Base-by-base conservation (phyloP, 805 yeast species). In the Sungouiella thailandica region DNA sequence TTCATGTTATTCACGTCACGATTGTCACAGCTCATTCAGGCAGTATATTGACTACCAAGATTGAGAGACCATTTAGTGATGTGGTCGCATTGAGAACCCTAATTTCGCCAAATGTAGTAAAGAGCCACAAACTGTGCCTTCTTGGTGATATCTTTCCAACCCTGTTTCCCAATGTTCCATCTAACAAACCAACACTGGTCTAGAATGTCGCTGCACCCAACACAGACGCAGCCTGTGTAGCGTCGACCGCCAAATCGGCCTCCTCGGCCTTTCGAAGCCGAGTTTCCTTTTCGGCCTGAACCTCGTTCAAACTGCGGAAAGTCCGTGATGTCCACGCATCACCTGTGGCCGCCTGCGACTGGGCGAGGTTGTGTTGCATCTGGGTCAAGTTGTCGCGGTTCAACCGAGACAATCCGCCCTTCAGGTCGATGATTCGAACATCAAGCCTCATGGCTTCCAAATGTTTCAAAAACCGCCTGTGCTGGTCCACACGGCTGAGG, bases 401-500 rank as follows among this genome's bases (percentile, higher is more conserved):
- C 23, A 93, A 64, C 36, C 96, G 66, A 25, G 93, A 75, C 25
- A 93, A 70, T 0, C 95, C 95, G 15, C 95, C 95, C 17, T 70
- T 68, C 18, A 73, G 72, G 57, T 85, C 95, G 4, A 83, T 84
- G 7, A 76, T 70, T 35, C 95, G 68, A 8, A 85, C 80, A 44
- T 83, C 93, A 3, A 74, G 60, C 38, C 90, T 73, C 38, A 76
- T 78, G 44, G 70, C 74, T 51, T 80, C 95, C 63, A 94, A 69
- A 24, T 82, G 70, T 36, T 78, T 72, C 33, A 93, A 67, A 31
- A 83, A 79, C 48, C 85, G 80, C 28, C 97, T 73, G 61, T 89
- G 96, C 45, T 80, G 84, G 39, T 87, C 95, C 28, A 93, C 88
- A 47, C 78, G 78, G 42, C 78, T 76, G 43, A 83, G 61, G 0